Conservation (phyloP, 768 basidiomycete species). For the Boletus huronensis region DNA sequence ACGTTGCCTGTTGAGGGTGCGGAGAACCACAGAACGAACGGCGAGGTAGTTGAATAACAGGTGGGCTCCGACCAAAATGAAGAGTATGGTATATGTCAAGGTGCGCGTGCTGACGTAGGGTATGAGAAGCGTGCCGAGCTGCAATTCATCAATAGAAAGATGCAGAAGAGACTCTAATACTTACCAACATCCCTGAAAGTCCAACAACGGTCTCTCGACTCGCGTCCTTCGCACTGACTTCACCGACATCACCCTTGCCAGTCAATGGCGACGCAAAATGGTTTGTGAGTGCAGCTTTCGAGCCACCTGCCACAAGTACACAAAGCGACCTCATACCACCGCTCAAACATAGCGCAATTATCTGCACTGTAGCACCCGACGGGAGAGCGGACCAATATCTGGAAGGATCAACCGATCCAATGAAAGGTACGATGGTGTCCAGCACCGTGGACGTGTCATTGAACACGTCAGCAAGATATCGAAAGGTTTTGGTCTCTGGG, state of each 20-base stretch:
- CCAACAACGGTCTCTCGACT: conserved; percentile 71
- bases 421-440: conserved; percentile 57
- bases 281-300: conserved; percentile 64
- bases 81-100: conserved; percentile 49
- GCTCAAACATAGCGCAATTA: conserved; percentile 53
- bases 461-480: conserved; percentile 62
- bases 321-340: conserved; percentile 58
- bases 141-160: not conserved
- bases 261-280: conserved; percentile 56
- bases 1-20: conserved; percentile 59
- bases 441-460: conserved; percentile 60
- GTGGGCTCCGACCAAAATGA: conserved; percentile 51
- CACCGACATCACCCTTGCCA: conserved; percentile 61
- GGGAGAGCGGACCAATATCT: conserved; percentile 33
- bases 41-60: conserved; percentile 57
- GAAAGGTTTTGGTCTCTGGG: conserved; percentile 69
- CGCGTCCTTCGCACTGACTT: conserved; percentile 68
- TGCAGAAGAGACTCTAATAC: conserved; percentile 11
- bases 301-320: conserved; percentile 62
- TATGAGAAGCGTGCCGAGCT: conserved; percentile 62
- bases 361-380: conserved; percentile 36
- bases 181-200: conserved; percentile 63
- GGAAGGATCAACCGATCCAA: conserved; percentile 34
- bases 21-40: conserved; percentile 54
- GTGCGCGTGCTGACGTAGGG: conserved; percentile 47